These are phyloP conservation scores for Picea abies DNA, from an alignment of 83 land plant genomes.

Conservation along the genomic window DNA sequence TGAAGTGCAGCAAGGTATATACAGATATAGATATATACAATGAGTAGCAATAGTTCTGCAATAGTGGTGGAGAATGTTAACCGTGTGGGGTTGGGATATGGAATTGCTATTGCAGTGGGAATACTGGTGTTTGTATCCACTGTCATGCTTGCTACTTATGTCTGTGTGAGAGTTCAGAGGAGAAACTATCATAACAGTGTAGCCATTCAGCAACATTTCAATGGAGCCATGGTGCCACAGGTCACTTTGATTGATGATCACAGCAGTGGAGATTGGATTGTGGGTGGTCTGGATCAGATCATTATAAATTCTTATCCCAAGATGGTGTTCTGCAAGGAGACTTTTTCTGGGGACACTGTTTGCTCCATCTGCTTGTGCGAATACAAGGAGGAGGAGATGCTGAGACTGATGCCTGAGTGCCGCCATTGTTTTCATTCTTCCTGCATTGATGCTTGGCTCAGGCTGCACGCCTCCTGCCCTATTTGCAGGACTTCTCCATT, in stretches of 20 bases:
- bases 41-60: slow-evolving; percentile 11
- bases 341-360: slow-evolving; percentile 19
- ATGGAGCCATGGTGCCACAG: slow-evolving; percentile 42
- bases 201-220: neutral
- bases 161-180: slow-evolving; percentile 47
- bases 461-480: slow-evolving; percentile 72
- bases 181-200: slow-evolving; percentile 13
- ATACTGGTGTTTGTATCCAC: slow-evolving; percentile 67
- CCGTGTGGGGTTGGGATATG: slow-evolving; percentile 54
- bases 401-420: slow-evolving; percentile 82
- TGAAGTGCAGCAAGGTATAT: too few species aligned
- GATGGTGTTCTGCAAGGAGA: slow-evolving; percentile 38
- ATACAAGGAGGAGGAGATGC: slow-evolving; percentile 67
- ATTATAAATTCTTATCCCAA: slow-evolving; percentile 74
- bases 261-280: slow-evolving; percentile 22
- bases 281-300: slow-evolving; percentile 51
- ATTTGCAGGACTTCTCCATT: slow-evolving; percentile 78
- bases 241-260: slow-evolving; percentile 58
- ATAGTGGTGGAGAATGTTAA: slow-evolving; percentile 17
- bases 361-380: slow-evolving; percentile 77
- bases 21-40: neutral
- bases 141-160: slow-evolving; percentile 60
- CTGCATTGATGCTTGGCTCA: slow-evolving; percentile 77
- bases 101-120: slow-evolving; percentile 72
- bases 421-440: slow-evolving; percentile 59